phyloP scores from a whole-genome alignment of 2,329 filamentous ascomycete species.

The Sarocladium kiliense region DNA sequence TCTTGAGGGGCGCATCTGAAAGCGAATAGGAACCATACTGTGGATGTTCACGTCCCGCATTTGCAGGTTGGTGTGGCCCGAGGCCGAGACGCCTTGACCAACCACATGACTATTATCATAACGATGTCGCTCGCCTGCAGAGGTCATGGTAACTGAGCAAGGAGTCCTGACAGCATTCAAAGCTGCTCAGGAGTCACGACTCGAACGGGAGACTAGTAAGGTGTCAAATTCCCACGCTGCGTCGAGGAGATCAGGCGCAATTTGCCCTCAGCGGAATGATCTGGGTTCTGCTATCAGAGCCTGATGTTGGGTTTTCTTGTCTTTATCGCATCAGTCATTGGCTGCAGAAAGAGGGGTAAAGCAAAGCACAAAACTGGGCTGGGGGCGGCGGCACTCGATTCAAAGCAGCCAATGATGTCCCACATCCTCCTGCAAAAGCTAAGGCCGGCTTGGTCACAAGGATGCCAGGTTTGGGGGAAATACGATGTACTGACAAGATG shows the following conservation, averaged over 20 bases:
- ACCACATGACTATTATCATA: background rate
- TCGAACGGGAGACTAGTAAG: background rate
- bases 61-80: background rate
- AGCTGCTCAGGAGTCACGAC: background rate
- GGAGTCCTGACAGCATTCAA: background rate
- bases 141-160: background rate
- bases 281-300: background rate
- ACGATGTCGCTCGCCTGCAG: background rate
- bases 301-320: background rate
- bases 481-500: too few relatives aligned
- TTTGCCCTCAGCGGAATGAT: background rate
- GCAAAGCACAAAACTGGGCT: background rate
- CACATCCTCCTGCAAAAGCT: too few relatives aligned
- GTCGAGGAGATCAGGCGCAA: background rate
- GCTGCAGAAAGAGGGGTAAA: slow-evolving; percentile 2
- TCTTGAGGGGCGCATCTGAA: background rate
- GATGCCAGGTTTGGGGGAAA: too few relatives aligned
- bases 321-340: background rate
- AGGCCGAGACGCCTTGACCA: background rate
- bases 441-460: too few relatives aligned
- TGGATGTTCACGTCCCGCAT: background rate
- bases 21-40: background rate
- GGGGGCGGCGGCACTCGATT: too few relatives aligned
- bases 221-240: background rate
- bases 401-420: too few relatives aligned